Evolutionary conservation across 495 filamentous ascomycete species (phyloP).

Genomic region (Pyronema omphalodes): DNA sequence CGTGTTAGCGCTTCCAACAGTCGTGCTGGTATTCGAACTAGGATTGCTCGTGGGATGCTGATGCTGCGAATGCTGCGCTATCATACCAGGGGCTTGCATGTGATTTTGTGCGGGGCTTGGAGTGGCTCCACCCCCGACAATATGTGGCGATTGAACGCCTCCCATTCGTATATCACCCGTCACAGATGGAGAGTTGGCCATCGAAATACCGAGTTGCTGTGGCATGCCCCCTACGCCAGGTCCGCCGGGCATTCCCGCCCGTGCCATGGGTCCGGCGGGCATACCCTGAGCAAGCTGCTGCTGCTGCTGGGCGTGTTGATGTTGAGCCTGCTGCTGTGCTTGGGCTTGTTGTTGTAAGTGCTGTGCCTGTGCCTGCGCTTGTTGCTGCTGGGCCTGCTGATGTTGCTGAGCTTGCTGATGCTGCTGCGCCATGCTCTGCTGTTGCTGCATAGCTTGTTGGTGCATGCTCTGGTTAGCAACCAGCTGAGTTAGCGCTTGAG

Average conservation of each 20-base stretch:
- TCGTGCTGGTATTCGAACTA: constrained; percentile 25
- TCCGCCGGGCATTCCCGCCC: constrained; percentile 10
- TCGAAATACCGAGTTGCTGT: constrained; percentile 13
- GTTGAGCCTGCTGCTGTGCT: constrained; percentile 22
- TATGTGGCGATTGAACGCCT: constrained; percentile 21
- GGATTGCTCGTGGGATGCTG: constrained; percentile 25
- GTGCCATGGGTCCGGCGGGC: not conserved
- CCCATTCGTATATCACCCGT: constrained; percentile 21
- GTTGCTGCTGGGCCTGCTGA: constrained; percentile 12
- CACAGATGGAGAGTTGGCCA: constrained; percentile 21
- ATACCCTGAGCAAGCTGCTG: constrained; percentile 1
- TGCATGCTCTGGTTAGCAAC: constrained; percentile 27
- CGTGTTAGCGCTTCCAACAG: constrained; percentile 40
- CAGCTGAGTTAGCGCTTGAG: constrained; percentile 31
- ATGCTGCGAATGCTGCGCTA: constrained; percentile 25
- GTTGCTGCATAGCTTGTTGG: constrained; percentile 18
- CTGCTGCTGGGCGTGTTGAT: constrained; percentile 22
- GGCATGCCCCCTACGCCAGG: constrained; percentile 20
- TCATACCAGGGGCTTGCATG: constrained; percentile 26
- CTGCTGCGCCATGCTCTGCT: constrained; percentile 12
- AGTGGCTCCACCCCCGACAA: constrained; percentile 20
- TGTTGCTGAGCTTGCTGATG: constrained; percentile 6
- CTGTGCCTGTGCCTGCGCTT: constrained; percentile 5
- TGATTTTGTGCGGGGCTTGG: constrained; percentile 25
- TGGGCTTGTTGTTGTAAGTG: constrained; percentile 1